A percentile compares a stretch with the other conserved stretches of the same genome.
These are phyloP conservation scores for Pilatotrama ljubarskyi DNA, from an alignment of 768 basidiomycete genomes.

Conservation along the genomic window DNA sequence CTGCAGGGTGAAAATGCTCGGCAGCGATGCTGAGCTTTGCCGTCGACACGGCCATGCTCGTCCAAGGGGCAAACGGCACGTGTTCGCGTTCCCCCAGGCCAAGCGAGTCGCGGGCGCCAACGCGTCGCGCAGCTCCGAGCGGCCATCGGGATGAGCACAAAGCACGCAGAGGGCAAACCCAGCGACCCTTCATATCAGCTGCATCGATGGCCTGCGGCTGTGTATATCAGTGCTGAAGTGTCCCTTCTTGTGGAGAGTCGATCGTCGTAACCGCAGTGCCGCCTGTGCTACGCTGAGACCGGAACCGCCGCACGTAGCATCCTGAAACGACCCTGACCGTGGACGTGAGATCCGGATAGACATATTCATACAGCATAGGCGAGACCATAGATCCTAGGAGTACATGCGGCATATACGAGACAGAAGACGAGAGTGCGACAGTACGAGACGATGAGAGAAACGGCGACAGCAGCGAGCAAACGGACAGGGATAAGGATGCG, in stretches of 20 bases:
- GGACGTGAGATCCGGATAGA: neutral
- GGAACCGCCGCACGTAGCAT: neutral
- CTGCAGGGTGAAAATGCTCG: neutral
- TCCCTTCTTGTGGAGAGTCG: neutral
- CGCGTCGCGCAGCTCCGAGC: constrained; percentile 7
- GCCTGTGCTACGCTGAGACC: neutral
- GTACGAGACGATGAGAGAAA: neutral
- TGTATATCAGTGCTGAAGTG: neutral
- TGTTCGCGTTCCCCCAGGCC: constrained; percentile 1
- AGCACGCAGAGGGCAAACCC: neutral
- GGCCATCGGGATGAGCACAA: constrained; percentile 8
- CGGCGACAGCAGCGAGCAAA: neutral
- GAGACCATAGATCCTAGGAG: neutral
- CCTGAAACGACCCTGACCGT: neutral
- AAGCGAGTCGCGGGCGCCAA: neutral
- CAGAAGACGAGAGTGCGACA: neutral
- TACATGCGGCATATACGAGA: neutral
- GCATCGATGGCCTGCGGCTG: constrained; percentile 5
- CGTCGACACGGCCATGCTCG: neutral
- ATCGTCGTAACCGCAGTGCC: neutral
- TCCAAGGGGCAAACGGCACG: constrained; percentile 2
- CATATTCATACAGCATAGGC: neutral
- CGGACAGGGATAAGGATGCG: neutral
- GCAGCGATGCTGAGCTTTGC: neutral
- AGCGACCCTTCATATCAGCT: constrained; percentile 10